These are phyloP conservation scores for Pontederia paniculata DNA, from an alignment of 176 grass and related monocot species.

Conservation along the genomic window DNA sequence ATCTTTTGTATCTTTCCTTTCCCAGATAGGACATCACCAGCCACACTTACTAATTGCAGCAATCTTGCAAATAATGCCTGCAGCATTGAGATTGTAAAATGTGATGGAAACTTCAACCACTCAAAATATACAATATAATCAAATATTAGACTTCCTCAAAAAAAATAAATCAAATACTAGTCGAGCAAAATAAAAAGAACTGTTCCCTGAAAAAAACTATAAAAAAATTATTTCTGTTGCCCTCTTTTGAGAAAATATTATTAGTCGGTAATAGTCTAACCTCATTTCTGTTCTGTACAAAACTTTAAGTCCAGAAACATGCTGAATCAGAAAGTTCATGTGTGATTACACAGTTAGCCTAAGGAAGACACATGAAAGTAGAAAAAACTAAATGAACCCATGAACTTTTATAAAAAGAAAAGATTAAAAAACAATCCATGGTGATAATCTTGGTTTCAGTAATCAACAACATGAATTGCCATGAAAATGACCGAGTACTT, in stretches of 20 bases:
- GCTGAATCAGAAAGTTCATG: too few species aligned
- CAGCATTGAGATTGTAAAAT: constrained; percentile 5
- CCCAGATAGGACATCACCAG: constrained; percentile 64
- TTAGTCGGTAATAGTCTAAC: background rate
- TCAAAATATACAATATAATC: background rate
- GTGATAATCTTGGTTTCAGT: too few species aligned
- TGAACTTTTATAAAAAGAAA: background rate
- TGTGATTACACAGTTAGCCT: background rate
- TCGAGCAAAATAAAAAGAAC: background rate
- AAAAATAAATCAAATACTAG: too few species aligned
- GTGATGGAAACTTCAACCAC: background rate
- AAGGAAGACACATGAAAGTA: background rate
- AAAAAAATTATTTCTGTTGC: background rate
- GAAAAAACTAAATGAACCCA: background rate
- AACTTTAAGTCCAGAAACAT: too few species aligned
- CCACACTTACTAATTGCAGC: constrained; percentile 76
- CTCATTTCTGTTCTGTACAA: background rate
- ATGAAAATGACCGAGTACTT: too few species aligned
- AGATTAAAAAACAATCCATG: background rate
- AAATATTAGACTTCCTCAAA: background rate
- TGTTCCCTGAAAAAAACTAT: background rate
- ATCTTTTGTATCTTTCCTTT: constrained; percentile 95
- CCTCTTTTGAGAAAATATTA: background rate
- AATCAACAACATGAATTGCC: too few species aligned
- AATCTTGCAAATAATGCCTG: constrained; percentile 89